Base-by-base conservation (phyloP, 495 filamentous ascomycete genomes). In the Aspergillus incahuasiensis region DNA sequence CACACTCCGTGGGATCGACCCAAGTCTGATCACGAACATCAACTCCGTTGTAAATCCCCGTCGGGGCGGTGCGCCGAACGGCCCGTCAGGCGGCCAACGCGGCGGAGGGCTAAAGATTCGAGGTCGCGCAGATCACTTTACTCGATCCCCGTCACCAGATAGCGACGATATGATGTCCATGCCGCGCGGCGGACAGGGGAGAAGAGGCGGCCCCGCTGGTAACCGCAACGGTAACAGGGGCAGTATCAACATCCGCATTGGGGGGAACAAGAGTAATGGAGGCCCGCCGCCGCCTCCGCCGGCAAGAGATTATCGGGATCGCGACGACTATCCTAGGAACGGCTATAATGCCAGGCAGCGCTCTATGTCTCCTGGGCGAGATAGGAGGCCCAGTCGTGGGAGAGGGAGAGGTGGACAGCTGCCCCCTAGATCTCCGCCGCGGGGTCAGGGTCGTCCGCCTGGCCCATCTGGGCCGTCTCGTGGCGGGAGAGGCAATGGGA, bases 1-100 rank as follows among this genome's bases (percentile, higher is more conserved):
- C 30, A 72, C 70, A 4, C 49, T 75, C 30, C 63, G 63, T 38
- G 70, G 64, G 4, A 63, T 74, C 15, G 68, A 74, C 42, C 67
- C 69, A 7, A 46, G 62, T 6, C 58, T 58, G 35, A 70, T 76
- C 41, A 71, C 64, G 5, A 74, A 77, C 42, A 63, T 66, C 30
- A 76, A 74, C 53, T 60, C 65, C 0, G 61, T 67, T 3, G 43
- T 63, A 5, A 45, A 32, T 30, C 21, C 38, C 22, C 55, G 52
- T 7, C 49, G 57, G 20, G 52, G 57, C 18, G 48, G 59, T 6
- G 41, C 38, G 13, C 24, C 22, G 8, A 44, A 35, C 9, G 49
- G 54, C 18, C 34, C 55, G 16, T 46, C 40, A 18, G 51, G 62
- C 30, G 35, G 52, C 11, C 61, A 56, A 48, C 58, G 65, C 9